A percentile compares a stretch with the other conserved stretches of the same genome.
Evolutionary conservation across 108 stramenopile genomes (phyloP).

Genomic region (Nitzschia palea): DNA sequence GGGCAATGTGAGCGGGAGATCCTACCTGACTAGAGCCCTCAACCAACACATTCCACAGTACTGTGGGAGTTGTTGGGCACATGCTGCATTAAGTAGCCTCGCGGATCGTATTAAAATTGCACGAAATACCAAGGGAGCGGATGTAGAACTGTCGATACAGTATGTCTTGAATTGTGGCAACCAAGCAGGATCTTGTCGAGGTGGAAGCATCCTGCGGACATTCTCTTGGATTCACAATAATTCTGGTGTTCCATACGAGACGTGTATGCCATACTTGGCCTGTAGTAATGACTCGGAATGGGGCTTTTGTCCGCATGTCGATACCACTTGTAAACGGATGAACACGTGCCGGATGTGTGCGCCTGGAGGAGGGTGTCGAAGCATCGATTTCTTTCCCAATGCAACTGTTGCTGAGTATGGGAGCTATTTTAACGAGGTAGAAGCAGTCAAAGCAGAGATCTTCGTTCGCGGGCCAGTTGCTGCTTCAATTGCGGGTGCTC

Average conservation of each 20-base stretch:
- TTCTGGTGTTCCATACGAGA: conserved; percentile 66
- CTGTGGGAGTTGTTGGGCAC: conserved; percentile 83
- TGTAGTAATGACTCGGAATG: conserved; percentile 69
- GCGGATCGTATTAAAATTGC: conserved; percentile 94
- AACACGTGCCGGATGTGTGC: conserved; percentile 84
- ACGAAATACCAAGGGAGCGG: conserved; percentile 46
- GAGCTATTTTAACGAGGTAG: conserved; percentile 14
- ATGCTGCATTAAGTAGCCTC: conserved; percentile 84
- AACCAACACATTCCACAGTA: conserved; percentile 93
- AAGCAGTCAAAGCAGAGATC: conserved; percentile 78
- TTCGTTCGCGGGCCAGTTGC: conserved; percentile 92
- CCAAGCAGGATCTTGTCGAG: conserved; percentile 71
- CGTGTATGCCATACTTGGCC: conserved; percentile 85
- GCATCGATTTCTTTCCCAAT: conserved; percentile 81
- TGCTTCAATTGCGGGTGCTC: conserved; percentile 75
- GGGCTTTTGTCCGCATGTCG: conserved; percentile 81
- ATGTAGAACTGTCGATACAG: conserved; percentile 68
- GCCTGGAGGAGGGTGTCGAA: conserved; percentile 52
- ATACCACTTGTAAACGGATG: conserved; percentile 65
- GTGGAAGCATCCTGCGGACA: conserved; percentile 64
- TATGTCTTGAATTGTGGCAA: conserved; percentile 85
- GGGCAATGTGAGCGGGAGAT: conserved; percentile 76
- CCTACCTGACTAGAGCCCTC: conserved; percentile 74
- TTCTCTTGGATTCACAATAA: conserved; percentile 63
- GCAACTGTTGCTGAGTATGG: conserved; percentile 60